These are phyloP conservation scores for Cinchona pubescens DNA, from an alignment of 257 asterid genomes.

Conservation along the genomic window DNA sequence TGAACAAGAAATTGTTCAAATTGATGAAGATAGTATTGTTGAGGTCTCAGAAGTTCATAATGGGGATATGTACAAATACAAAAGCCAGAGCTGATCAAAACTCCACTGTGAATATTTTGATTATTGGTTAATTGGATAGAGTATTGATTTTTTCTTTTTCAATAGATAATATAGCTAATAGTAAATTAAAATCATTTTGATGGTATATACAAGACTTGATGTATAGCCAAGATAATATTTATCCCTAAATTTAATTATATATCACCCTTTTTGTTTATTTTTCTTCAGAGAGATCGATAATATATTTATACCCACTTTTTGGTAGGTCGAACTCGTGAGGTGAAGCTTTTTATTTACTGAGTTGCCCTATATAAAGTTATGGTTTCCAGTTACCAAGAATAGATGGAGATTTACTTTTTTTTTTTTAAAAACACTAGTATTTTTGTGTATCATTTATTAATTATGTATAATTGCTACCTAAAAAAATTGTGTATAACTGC, in stretches of 20 bases:
- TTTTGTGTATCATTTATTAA: too few relatives aligned
- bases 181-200: neutral
- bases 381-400: too few relatives aligned
- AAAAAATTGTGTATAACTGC: neutral
- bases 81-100: neutral
- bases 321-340: too few relatives aligned
- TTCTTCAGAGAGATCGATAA: too few relatives aligned
- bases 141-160: neutral
- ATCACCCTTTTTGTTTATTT: too few relatives aligned
- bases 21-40: neutral
- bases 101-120: neutral
- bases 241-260: too few relatives aligned
- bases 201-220: neutral
- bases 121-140: neutral
- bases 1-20: neutral
- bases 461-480: too few relatives aligned
- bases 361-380: too few relatives aligned
- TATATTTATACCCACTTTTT: too few relatives aligned
- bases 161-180: neutral
- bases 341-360: too few relatives aligned
- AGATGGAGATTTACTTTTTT: too few relatives aligned
- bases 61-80: slow-evolving; percentile 6
- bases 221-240: neutral
- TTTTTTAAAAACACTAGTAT: too few relatives aligned
- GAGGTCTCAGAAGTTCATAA: neutral